Base-by-base conservation (phyloP, 2,329 filamentous ascomycete genomes). In the Lachnum nothofagi region DNA sequence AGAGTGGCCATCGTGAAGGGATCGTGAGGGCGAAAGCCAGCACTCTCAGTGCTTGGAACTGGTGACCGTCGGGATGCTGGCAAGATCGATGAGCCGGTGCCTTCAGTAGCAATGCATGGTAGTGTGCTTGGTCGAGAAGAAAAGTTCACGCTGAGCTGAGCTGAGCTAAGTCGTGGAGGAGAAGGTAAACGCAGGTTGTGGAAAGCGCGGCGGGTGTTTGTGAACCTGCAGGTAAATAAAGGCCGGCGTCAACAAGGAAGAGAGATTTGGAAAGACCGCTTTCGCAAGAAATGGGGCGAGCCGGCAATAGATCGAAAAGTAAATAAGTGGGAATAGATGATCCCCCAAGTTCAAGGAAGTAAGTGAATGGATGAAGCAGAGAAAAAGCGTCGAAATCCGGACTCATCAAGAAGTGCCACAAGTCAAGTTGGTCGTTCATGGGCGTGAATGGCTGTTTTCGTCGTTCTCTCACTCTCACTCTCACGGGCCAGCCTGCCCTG, bases 1-100 rank as follows among this genome's bases (percentile, higher is more conserved):
- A 60, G 44, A 5, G 63, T 53, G 17, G 62, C 59, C 64, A 66
- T 64, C n/a, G 12, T 52, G 39, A 38, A 41, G 24, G 44, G 9
- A 8, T 12, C 10, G n/a, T n/a, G n/a, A n/a, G n/a, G n/a, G n/a
- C n/a, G n/a, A n/a, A n/a, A n/a, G n/a, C n/a, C n/a, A n/a, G n/a
- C n/a, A n/a, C n/a, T n/a, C n/a, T n/a, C n/a, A 37, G 34, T n/a
- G 17, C 20, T 20, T 37, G 34, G n/a, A 37, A 37, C 14, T 37
- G 34, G 20, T 16, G 34, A n/a, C 7, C 34, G 25, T 29, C 7
- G 25, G n/a, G n/a, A n/a, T n/a, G n/a, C n/a, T n/a, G n/a, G 25
- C 25, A 27, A 6, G 12, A 12, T 12, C 6, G 12, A 12, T 27
- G 25, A 27, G 6, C 12, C 25, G 6, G 12, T 6, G 25, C 12